phyloP scores from a whole-genome alignment of 768 basidiomycete species.

The Pleurotus cornucopiae region DNA sequence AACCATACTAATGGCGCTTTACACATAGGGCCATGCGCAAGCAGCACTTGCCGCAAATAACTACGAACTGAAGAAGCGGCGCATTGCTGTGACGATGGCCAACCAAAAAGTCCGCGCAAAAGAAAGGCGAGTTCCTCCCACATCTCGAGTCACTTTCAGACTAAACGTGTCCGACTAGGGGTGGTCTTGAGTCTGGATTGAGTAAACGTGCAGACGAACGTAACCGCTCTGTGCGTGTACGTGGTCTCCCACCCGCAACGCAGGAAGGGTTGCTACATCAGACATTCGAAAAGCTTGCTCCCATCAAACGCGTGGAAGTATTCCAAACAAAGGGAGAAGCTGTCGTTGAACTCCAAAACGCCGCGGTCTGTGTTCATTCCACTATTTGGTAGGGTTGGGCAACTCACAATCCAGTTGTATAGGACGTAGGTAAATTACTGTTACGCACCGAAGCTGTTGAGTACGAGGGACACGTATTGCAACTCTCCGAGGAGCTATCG shows the following conservation, averaged over 20 bases:
- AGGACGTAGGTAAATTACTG: conserved; percentile 85
- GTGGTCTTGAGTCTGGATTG: conserved; percentile 50
- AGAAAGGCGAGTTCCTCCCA: conserved; percentile 35
- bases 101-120: conserved; percentile 63
- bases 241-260: conserved; percentile 66
- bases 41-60: conserved; percentile 80
- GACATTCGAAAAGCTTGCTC: conserved; percentile 70
- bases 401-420: not conserved
- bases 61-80: conserved; percentile 82
- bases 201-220: conserved; percentile 52
- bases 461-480: conserved; percentile 59
- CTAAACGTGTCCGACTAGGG: conserved; percentile 13
- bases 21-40: conserved; percentile 57
- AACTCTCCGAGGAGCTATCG: conserved; percentile 52
- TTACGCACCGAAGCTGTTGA: conserved; percentile 67
- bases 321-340: conserved; percentile 60
- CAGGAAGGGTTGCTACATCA: conserved; percentile 95
- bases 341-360: conserved; percentile 59
- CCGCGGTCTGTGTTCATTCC: conserved; percentile 44
- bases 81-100: conserved; percentile 83
- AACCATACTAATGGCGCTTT: not conserved
- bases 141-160: not conserved
- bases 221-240: conserved; percentile 72
- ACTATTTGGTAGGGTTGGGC: not conserved
- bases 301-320: conserved; percentile 72